Evolutionary conservation across 768 basidiomycete species (phyloP).

Genomic region (Naganishia vishniacii): DNA sequence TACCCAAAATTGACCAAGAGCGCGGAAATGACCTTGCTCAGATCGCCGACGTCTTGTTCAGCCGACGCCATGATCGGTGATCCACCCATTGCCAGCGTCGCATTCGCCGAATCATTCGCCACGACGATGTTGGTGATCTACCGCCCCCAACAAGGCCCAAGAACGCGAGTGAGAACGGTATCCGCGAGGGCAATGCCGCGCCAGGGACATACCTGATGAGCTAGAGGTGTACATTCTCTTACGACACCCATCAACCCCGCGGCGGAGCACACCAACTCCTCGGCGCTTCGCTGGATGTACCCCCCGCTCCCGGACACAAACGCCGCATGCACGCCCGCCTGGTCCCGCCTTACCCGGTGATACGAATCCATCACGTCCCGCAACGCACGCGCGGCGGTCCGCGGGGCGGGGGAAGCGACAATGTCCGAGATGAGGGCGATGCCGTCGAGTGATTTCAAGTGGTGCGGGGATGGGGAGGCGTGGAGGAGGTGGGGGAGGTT

Average conservation of each 20-base stretch:
- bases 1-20: constrained; percentile 78
- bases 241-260: constrained; percentile 56
- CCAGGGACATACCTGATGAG: constrained; percentile 59
- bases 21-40: constrained; percentile 61
- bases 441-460: constrained; percentile 64
- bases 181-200: background rate
- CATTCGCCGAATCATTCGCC: constrained; percentile 80
- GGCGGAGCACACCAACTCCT: constrained; percentile 49
- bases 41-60: constrained; percentile 72
- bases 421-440: constrained; percentile 87
- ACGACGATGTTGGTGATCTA: constrained; percentile 89
- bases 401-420: constrained; percentile 60
- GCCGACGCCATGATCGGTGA: constrained; percentile 93
- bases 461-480: constrained; percentile 58
- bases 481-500: constrained; percentile 73
- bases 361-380: constrained; percentile 37
- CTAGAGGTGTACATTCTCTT: constrained; percentile 59
- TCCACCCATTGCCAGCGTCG: constrained; percentile 77
- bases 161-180: background rate
- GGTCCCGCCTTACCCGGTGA: constrained; percentile 47
- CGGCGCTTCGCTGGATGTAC: background rate
- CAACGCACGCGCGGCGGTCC: constrained; percentile 51
- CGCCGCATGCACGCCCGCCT: constrained; percentile 17
- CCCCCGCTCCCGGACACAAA: background rate
- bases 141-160: no score